Base-by-base conservation (phyloP, 116 monocot species). In the Trichopus zeylanicus region DNA sequence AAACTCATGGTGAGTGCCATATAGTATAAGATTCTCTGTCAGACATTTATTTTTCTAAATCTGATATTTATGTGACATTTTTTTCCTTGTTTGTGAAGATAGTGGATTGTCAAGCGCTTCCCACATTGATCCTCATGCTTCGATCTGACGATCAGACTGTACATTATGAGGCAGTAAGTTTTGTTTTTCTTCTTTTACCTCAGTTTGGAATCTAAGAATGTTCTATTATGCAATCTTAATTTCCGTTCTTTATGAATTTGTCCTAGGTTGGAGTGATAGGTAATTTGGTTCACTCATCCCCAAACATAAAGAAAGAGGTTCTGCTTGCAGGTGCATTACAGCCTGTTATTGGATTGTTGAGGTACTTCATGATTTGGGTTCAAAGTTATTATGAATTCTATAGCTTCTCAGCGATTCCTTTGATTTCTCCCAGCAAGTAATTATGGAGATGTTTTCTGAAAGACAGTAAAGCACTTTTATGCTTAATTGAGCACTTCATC, bases 271-370 rank as follows among this genome's bases (percentile, higher is more conserved):
- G 99, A 57, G 99, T 99, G 19, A 99, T 99, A 70, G 99, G 99
- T 15, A 99, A 92, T 74, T 68, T 99, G 57, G 92, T 99, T 30
- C 99, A 99, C 74, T 99, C 99, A 60, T 99, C 99, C 25, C 99
- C 99, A 69, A 88, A 80, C 53, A 99, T 99, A 26, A 99, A 99
- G 71, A 99, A 92, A 54, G 85, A 99, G 70, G 99, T 99, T 78
- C 82, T 99, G 59, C 66, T 65, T 54, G 99, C 88, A 26, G 99
- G 99, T 31, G 92, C 99, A 38, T 71, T 99, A 52, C 99, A 92
- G 31, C 92, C 99, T 68, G 92, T 99, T 31, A 99, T 99, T 72
- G 78, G 80, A 7, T 76, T 99, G 53, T 63, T 99, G 67, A 88
- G 99, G 92, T 92, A 85, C 46, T 42, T n/a, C n/a, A n/a, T n/a